Evolutionary conservation across 2,329 filamentous ascomycete species (phyloP), one percentile per base, ranked within the genome.

Genomic region (Venturia asperata): DNA sequence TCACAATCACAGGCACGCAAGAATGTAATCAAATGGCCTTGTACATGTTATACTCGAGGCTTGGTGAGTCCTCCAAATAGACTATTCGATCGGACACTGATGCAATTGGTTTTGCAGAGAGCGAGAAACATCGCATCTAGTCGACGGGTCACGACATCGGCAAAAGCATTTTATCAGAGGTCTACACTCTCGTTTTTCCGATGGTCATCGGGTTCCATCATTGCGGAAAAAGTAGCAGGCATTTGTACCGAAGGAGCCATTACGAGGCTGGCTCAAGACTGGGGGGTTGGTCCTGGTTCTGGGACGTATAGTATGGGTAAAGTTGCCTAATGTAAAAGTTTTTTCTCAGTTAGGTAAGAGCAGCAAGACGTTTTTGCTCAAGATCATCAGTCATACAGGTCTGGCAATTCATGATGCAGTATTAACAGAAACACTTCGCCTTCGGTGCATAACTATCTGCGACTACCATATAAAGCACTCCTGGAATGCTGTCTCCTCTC

Each of bases 1-100:
- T 99, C 66, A 99, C 94, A 19, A 96, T 99, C 71, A 97, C 94
- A 1, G 94, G 94, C 69, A 97, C 94, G 6, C 92, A 95, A 72
- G 94, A 99, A 78, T 97, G 92, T 82, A 99, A 99, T 79, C 91
- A 96, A 74, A 97, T 99, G 92, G 94, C 94, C n/a, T 80, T 99
- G 65, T 99, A 97, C 80, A 97, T 99, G 92, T 85, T 99, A 65
- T 99, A 99, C 79, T 95, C 91, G 67, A 87, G 94, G 83, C 89
- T 99, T 76, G 94, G 94, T 96, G 74, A 79, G 83, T 65, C 52
- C 19, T 56, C 41, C 30, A 47, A 47, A 27, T 63, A 39, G 30
- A 63, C 49, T 10, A 27, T 37, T 37, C 9, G 52, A 37, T 27
- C 52, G 7, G 30, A 34, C 17, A 13, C 42, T 63, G 42, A 47